Conservation (phyloP, 2,329 filamentous ascomycete species). For the Xylaria sp. region DNA sequence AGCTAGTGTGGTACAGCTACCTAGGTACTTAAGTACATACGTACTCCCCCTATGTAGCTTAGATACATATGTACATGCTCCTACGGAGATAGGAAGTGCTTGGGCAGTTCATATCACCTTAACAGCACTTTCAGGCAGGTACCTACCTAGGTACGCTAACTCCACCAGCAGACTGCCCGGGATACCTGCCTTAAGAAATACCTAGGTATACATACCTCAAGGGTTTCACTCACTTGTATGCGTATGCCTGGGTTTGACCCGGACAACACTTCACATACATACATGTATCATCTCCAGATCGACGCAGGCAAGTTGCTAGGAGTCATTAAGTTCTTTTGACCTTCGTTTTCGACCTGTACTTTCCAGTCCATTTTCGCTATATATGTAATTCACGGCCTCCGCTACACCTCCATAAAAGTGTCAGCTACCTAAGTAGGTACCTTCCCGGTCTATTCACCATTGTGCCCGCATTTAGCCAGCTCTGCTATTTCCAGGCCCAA, state of each 20-base stretch:
- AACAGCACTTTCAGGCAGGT: not conserved
- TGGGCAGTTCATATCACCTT: not conserved
- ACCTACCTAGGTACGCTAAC: not conserved
- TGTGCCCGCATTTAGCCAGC: constrained; percentile 34
- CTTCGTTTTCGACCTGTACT: constrained; percentile 7
- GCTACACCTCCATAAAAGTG: not conserved
- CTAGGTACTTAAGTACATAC: too few relatives aligned
- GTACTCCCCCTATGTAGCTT: too few relatives aligned
- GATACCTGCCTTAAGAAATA: not conserved
- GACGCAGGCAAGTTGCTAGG: constrained; percentile 19
- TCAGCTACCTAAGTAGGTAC: not conserved
- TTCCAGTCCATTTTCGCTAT: constrained; percentile 15
- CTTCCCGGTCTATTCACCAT: constrained; percentile 6
- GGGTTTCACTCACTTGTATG: constrained; percentile 23
- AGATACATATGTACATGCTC: too few relatives aligned
- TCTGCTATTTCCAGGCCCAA: constrained; percentile 13
- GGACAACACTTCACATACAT: constrained; percentile 24
- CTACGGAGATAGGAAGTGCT: not conserved
- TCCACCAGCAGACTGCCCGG: not conserved
- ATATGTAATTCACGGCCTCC: constrained; percentile 6
- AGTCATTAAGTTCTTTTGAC: constrained; percentile 19
- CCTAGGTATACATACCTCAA: constrained; percentile 18
- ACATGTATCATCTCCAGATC: constrained; percentile 20
- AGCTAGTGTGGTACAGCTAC: too few relatives aligned
- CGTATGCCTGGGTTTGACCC: constrained; percentile 3